phyloP scores from a whole-genome alignment of 1,139 yeast species.

The Cylindricascospora bacillispora region DNA sequence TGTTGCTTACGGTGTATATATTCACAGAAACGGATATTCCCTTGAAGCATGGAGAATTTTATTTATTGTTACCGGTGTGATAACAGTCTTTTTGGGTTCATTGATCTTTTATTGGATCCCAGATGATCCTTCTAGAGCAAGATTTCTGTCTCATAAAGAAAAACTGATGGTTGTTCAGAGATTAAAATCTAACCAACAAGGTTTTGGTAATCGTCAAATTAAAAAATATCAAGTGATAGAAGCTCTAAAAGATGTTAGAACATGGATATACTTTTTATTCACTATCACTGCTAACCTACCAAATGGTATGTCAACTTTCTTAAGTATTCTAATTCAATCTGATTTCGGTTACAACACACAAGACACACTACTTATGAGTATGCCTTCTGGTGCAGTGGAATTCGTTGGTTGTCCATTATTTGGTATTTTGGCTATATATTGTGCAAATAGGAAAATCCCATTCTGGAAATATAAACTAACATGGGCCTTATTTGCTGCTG shows the following conservation, averaged over 20 bases:
- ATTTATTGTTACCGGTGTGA: constrained; percentile 36
- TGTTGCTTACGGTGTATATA: constrained; percentile 38
- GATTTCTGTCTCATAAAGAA: constrained; percentile 38
- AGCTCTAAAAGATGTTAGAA: constrained; percentile 34
- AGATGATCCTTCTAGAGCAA: constrained; percentile 36
- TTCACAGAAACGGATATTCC: constrained; percentile 24
- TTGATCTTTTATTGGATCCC: constrained; percentile 36
- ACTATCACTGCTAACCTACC: constrained; percentile 27
- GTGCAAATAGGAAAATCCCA: constrained; percentile 27
- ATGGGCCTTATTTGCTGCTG: constrained; percentile 32
- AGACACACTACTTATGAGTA: constrained; percentile 30
- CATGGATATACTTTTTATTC: constrained; percentile 35
- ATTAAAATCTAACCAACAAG: constrained; percentile 36
- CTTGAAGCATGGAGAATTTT: constrained; percentile 37
- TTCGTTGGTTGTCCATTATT: constrained; percentile 32
- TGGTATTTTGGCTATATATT: constrained; percentile 22
- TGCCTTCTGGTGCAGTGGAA: constrained; percentile 32
- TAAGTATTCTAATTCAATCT: constrained; percentile 27
- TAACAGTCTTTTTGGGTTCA: constrained; percentile 35
- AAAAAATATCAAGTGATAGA: constrained; percentile 42
- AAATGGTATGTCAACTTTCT: constrained; percentile 22
- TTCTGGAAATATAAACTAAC: constrained; percentile 30
- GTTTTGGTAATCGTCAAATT: constrained; percentile 43
- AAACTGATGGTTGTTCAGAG: constrained; percentile 40
- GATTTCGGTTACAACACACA: constrained; percentile 29